phyloP scores from a whole-genome alignment of 2,329 filamentous ascomycete genomes.

The Rutstroemia sp. region DNA sequence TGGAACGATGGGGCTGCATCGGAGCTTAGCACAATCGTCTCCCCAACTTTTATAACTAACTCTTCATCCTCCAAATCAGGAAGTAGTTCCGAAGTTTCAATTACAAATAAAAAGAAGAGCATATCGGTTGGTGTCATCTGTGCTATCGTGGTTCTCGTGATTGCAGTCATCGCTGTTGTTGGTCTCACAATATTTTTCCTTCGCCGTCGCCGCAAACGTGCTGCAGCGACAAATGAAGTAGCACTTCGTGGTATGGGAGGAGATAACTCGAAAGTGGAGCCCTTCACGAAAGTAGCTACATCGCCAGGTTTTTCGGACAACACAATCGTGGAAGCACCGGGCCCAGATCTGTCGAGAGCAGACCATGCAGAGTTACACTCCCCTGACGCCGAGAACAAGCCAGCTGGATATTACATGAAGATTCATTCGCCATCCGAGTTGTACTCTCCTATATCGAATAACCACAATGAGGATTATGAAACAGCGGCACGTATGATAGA shows the following conservation, averaged over 20 bases:
- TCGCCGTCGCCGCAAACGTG: neutral
- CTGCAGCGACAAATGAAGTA: neutral
- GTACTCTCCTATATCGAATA: neutral
- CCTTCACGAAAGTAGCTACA: neutral
- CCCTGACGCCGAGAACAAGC: neutral
- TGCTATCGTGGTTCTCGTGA: neutral
- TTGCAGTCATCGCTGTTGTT: neutral
- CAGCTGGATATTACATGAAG: neutral
- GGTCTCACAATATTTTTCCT: neutral
- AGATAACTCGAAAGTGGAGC: neutral
- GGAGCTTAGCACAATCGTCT: constrained; percentile 11
- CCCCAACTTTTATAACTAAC: constrained; percentile 8
- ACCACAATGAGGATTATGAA: neutral
- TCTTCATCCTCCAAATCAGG: constrained; percentile 15
- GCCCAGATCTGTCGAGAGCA: neutral
- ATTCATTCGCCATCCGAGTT: neutral
- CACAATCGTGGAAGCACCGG: neutral
- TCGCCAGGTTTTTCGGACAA: neutral
- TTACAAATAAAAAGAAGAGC: neutral
- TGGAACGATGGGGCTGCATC: constrained; percentile 14
- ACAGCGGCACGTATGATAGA: neutral
- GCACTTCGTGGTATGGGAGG: neutral
- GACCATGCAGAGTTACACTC: neutral
- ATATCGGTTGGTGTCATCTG: neutral
- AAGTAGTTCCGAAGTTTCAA: neutral